Evolutionary conservation across 805 yeast species (phyloP), one percentile per base, ranked within the genome.

Genomic region (Candida boleticola): DNA sequence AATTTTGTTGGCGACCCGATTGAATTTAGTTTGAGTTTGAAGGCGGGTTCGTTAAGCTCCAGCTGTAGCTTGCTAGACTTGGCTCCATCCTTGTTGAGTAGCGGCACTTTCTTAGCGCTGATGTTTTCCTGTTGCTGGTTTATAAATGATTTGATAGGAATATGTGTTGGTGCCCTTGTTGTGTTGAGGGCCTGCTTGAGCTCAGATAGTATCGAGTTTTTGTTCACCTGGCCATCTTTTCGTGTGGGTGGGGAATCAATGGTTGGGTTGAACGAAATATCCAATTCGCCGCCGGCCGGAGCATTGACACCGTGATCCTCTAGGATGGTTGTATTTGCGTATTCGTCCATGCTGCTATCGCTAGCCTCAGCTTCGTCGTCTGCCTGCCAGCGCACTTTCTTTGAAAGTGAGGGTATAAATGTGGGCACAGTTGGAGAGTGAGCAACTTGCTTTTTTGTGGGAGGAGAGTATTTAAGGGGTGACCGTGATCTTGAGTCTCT

Each of bases 321-420:
- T 17, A 38, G 55, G 61, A 34, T 60, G 60, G 19, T 60, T 63
- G 10, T 47, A 20, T 33, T 60, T 6, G 48, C 50, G 3, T 59
- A 51, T 11, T 57, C 64, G 36, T 64, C 68, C 44, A 60, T 48
- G 38, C 68, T 65, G 19, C 52, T 29, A 45, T 65, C 71, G 41
- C 67, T 59, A 18, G 71, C 72, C 10, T 66, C 65, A 23, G 27
- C 27, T 23, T 23, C 27, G 27, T 23, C 27, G 11, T 23, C 27
- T 7, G 11, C 27, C 44, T 68, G 69, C 76, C 78, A 74, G 46
- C 78, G 64, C 1, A 76, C 80, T 44, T 66, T 73, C 40, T 73
- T 73, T 10, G 9, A 11, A 10, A 33, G 26, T n/a, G 44, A 43
- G 11, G 18, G 25, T 7, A 29, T 6, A 29, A 29, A 13, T 5